Percentiles rank a stretch among this genome's conserved stretches.
Evolutionary conservation across 495 filamentous ascomycete genomes (phyloP).

Genomic region (Letharia lupina): DNA sequence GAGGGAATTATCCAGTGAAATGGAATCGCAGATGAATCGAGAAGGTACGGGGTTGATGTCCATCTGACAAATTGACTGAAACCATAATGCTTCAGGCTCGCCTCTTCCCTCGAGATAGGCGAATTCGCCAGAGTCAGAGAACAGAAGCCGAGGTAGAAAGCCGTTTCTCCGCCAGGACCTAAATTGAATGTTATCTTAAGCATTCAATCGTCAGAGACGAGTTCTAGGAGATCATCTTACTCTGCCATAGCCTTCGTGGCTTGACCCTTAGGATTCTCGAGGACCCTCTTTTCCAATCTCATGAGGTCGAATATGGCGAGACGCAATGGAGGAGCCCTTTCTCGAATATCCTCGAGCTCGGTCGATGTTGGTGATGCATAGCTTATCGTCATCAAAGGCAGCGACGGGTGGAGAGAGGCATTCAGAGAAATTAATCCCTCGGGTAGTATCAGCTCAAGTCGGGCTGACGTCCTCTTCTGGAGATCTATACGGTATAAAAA

Average conservation of each 20-base stretch:
- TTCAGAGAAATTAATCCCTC: neutral
- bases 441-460: neutral
- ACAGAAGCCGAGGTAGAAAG: neutral
- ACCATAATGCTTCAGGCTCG: neutral
- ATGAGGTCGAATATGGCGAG: neutral
- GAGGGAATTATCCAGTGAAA: neutral
- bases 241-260: neutral
- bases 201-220: neutral
- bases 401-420: neutral
- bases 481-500: neutral
- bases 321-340: neutral
- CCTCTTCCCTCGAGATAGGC: neutral
- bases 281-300: neutral
- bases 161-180: neutral
- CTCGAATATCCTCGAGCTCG: neutral
- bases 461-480: neutral
- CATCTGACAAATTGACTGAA: neutral
- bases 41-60: neutral
- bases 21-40: neutral
- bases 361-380: neutral
- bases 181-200: neutral
- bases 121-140: slow-evolving; percentile 1
- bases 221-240: neutral
- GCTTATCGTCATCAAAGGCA: neutral
- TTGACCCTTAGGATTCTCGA: neutral